phyloP scores from a whole-genome alignment of 805 yeast species.

The Metahyphopichia silvanorum region DNA sequence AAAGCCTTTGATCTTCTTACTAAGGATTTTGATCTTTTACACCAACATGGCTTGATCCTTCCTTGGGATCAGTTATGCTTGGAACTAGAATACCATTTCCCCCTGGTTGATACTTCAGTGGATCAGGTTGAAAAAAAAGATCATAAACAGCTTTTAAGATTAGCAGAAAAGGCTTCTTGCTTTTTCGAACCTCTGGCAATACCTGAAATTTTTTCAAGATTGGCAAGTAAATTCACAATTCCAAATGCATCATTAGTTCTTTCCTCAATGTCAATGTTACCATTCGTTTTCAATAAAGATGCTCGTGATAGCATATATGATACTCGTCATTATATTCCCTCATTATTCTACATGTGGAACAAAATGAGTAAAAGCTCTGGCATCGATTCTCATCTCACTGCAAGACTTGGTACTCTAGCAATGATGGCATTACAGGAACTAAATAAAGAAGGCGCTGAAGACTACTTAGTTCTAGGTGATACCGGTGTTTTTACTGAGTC shows the following conservation, averaged over 20 bases:
- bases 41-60: conserved; percentile 38
- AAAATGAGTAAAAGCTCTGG: conserved; percentile 45
- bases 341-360: conserved; percentile 73
- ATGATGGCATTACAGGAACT: conserved; percentile 41
- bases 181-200: conserved; percentile 51
- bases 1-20: conserved; percentile 60
- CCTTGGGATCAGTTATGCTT: conserved; percentile 50
- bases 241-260: conserved; percentile 51
- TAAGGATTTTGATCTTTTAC: conserved; percentile 41
- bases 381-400: conserved; percentile 62
- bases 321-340: conserved; percentile 56
- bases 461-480: conserved; percentile 33
- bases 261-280: conserved; percentile 54
- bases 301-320: conserved; percentile 28
- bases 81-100: conserved; percentile 31
- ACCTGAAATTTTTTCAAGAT: conserved; percentile 47
- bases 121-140: conserved; percentile 48
- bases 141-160: conserved; percentile 44
- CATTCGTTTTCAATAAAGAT: conserved; percentile 33
- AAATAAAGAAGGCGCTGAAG: conserved; percentile 13
- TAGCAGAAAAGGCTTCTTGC: conserved; percentile 52
- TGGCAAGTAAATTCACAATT: conserved; percentile 52
- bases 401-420: conserved; percentile 61
- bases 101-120: conserved; percentile 39
- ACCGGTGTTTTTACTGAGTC: conserved; percentile 62